These are phyloP conservation scores for Rusavskia elegans DNA, from an alignment of 495 filamentous ascomycete species.

Conservation along the genomic window DNA sequence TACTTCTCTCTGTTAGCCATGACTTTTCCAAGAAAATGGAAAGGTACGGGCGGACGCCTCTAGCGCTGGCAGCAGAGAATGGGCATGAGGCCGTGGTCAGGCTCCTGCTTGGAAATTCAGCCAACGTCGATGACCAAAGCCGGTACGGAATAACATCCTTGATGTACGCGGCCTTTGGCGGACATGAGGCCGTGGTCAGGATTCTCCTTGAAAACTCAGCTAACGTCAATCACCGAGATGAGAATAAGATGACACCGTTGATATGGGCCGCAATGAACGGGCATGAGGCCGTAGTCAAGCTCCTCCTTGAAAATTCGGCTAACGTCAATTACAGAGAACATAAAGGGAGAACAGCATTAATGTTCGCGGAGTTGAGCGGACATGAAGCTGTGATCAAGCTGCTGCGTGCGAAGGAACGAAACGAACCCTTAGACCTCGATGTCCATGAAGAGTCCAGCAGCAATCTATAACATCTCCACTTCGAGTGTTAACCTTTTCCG, in stretches of 20 bases:
- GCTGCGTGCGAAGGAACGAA: no score
- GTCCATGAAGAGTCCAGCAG: no score
- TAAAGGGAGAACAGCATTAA: slow-evolving; percentile 8
- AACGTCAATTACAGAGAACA: background rate
- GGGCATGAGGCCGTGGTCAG: slow-evolving; percentile 13
- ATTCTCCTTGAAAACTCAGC: slow-evolving; percentile 5
- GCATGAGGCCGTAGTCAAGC: no score
- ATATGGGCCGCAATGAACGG: no score
- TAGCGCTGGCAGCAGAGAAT: background rate
- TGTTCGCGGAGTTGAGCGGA: slow-evolving; percentile 5
- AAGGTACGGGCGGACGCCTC: background rate
- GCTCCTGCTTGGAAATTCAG: slow-evolving; percentile 1
- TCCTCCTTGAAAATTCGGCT: no score
- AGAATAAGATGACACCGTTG: no score
- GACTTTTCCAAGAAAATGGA: no score
- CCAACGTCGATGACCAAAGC: background rate
- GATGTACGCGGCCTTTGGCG: background rate
- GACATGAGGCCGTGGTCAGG: slow-evolving; percentile 13
- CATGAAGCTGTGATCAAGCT: slow-evolving; percentile 4
- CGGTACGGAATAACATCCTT: background rate
- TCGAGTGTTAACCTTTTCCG: no score
- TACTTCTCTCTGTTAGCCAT: no score
- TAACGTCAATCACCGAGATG: background rate
- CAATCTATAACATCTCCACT: no score
- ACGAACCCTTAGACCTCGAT: no score